A percentile compares a stretch with the other conserved stretches of the same genome.
These are phyloP conservation scores for Neofusicoccum parvum DNA, from an alignment of 2,329 filamentous ascomycete species.

Conservation along the genomic window DNA sequence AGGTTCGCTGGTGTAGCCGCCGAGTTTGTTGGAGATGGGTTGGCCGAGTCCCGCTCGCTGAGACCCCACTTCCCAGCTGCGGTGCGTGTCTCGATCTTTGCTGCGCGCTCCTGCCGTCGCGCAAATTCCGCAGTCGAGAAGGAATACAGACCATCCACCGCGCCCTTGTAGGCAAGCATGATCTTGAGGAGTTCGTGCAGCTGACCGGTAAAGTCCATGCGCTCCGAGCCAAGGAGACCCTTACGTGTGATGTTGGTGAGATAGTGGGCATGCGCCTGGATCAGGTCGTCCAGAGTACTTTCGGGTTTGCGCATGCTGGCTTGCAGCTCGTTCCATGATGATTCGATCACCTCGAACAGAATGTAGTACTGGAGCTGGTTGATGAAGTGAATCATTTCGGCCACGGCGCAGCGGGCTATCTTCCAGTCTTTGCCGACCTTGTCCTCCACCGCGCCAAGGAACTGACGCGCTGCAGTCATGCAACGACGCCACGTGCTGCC, in stretches of 20 bases:
- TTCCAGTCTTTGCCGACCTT: constrained; percentile 84
- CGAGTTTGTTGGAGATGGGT: constrained; percentile 25
- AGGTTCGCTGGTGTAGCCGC: constrained; percentile 32
- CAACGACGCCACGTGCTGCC: constrained; percentile 89
- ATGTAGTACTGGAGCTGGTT: constrained; percentile 98
- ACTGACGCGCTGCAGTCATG: constrained; percentile 93
- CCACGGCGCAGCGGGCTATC: constrained; percentile 79
- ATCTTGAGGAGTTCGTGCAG: constrained; percentile 88
- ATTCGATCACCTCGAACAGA: constrained; percentile 96
- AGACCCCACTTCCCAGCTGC: constrained; percentile 67
- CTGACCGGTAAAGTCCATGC: constrained; percentile 79
- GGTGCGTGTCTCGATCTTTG: constrained; percentile 68
- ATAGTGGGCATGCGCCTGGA: constrained; percentile 86
- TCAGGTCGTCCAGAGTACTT: constrained; percentile 92
- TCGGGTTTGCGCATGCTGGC: constrained; percentile 79
- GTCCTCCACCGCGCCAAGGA: constrained; percentile 75
- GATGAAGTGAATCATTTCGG: constrained; percentile 98
- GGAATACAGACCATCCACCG: constrained; percentile 89
- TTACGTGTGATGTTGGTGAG: constrained; percentile 95
- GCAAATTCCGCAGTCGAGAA: constrained; percentile 96
- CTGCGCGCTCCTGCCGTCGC: constrained; percentile 79
- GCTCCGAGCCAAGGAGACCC: constrained; percentile 77
- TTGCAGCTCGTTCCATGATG: constrained; percentile 90
- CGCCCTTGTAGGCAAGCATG: constrained; percentile 93
- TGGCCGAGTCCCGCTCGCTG: constrained; percentile 53